Base-by-base conservation (phyloP, 768 basidiomycete species). In the Termitomyces sp. region DNA sequence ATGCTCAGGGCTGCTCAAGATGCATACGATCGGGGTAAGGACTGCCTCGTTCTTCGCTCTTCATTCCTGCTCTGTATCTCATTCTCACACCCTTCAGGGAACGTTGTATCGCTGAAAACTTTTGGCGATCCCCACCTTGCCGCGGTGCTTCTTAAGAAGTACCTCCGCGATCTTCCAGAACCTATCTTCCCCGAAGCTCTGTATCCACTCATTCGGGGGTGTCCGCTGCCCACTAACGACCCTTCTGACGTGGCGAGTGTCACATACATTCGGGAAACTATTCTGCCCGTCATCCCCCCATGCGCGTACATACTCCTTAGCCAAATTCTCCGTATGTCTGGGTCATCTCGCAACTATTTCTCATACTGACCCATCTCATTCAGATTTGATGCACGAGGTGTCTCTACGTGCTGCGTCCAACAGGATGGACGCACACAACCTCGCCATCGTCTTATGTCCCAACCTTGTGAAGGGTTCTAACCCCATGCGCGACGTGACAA, bases 121-220 rank as follows among this genome's bases (percentile, higher is more conserved):
- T 93, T 90, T 65, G 80, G 78, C 0, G 91, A 93, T 64, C 87
- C 90, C 6, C 81, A 91, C 69, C 79, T 95, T 1, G 89, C 91
- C 3, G 91, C 93, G 9, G 93, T 94, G 1, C 77, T 95, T 36
- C 73, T 95, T 55, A 94, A 95, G 76, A 93, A 91, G 68, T 93
- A 89, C 67, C 72, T 95, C 26, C 82, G 90, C 37, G 90, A 93
- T 69, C 75, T 95, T 1, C 90, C 91, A 2, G 79, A 83, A 51
- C 88, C 93, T 4, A 72, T 91, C n/a, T 90, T 95, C 62, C 82
- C 87, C 0, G 90, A 91, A 70, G 69, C 67, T 5, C 69, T 87
- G 14, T 94, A 93, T 69, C 77, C 83, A 6, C 53, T 77, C 36
- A 83, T 94, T 40, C 80, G 79, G 37, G 79, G 80, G 56, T 95